Conservation (phyloP, 495 filamentous ascomycete genomes). For the Penicillium silybi region DNA sequence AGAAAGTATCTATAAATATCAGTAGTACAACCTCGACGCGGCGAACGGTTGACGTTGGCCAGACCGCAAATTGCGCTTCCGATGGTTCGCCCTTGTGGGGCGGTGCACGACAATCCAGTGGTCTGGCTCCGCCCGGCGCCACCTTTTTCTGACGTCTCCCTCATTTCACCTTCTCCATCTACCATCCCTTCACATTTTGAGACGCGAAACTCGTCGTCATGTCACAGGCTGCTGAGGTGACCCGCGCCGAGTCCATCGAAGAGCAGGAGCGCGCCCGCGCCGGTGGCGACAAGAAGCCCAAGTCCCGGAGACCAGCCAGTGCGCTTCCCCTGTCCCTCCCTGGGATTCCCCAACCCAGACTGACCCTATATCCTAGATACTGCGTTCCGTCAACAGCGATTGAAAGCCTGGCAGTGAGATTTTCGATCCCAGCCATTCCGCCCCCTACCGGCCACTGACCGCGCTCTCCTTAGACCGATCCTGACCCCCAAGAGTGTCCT, state of each 20-base stretch:
- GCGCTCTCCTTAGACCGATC: conserved; percentile 61
- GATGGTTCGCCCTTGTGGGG: conserved; percentile 15
- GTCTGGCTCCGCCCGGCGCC: conserved; percentile 21
- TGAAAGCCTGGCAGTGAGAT: conserved; percentile 92
- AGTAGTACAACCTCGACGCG: too few species aligned
- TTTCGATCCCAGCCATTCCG: background rate
- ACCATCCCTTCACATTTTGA: background rate
- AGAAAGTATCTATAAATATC: background rate
- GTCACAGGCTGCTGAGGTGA: conserved; percentile 44
- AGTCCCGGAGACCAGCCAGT: conserved; percentile 84
- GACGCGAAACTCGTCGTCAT: conserved; percentile 27
- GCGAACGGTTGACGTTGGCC: background rate
- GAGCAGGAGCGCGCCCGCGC: conserved; percentile 43
- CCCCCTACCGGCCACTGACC: background rate
- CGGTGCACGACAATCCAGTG: conserved; percentile 9
- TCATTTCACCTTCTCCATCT: conserved; percentile 5
- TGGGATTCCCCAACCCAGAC: background rate
- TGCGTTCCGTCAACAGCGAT: conserved; percentile 83
- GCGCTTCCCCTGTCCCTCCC: conserved; percentile 26
- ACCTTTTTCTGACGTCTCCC: conserved; percentile 31
- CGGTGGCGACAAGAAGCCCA: conserved; percentile 67
- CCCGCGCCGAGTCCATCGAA: conserved; percentile 45
- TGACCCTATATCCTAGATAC: conserved; percentile 56
- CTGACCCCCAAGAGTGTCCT: conserved; percentile 89
- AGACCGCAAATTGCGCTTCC: background rate